Percentiles rank a stretch among this genome's conserved stretches.
Conservation (phyloP, 768 basidiomycete genomes). For the Boletellus ananiceps region DNA sequence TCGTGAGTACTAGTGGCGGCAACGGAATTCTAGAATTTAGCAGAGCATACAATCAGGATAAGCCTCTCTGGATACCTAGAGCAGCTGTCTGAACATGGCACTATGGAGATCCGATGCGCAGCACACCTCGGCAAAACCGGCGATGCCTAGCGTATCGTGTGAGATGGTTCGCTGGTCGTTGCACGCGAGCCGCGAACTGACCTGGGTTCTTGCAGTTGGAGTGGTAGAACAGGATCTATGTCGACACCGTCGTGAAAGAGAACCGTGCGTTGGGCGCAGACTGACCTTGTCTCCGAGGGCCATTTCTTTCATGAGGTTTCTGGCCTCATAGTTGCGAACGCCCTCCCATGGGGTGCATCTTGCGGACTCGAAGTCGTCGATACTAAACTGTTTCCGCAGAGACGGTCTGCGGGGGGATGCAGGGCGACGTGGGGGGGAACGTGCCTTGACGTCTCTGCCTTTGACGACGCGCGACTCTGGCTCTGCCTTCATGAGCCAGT, state of each 20-base stretch:
- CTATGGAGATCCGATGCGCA: background rate
- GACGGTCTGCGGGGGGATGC: background rate
- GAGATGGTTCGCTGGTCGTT: conserved; percentile 3
- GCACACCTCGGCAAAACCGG: conserved; percentile 75
- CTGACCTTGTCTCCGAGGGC: conserved; percentile 64
- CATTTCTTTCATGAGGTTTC: conserved; percentile 84
- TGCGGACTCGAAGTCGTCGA: conserved; percentile 76
- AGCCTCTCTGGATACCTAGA: conserved; percentile 72
- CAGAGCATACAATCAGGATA: conserved; percentile 78
- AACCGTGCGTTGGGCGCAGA: background rate
- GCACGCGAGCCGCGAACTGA: conserved; percentile 25
- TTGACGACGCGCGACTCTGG: conserved; percentile 81
- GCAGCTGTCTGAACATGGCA: conserved; percentile 4
- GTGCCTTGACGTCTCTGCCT: conserved; percentile 80
- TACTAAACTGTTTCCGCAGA: conserved; percentile 58
- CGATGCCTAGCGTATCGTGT: conserved; percentile 49
- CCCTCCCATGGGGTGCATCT: conserved; percentile 80
- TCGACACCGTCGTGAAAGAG: background rate
- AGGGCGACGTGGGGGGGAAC: conserved; percentile 2
- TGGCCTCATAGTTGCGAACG: conserved; percentile 79
- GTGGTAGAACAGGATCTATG: conserved; percentile 79
- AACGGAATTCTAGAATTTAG: conserved; percentile 1
- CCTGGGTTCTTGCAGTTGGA: conserved; percentile 84
- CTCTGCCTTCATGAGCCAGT: conserved; percentile 84
- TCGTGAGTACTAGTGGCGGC: conserved; percentile 9